Base-by-base conservation (phyloP, 768 basidiomycete species). In the Kwoniella heveanensis region DNA sequence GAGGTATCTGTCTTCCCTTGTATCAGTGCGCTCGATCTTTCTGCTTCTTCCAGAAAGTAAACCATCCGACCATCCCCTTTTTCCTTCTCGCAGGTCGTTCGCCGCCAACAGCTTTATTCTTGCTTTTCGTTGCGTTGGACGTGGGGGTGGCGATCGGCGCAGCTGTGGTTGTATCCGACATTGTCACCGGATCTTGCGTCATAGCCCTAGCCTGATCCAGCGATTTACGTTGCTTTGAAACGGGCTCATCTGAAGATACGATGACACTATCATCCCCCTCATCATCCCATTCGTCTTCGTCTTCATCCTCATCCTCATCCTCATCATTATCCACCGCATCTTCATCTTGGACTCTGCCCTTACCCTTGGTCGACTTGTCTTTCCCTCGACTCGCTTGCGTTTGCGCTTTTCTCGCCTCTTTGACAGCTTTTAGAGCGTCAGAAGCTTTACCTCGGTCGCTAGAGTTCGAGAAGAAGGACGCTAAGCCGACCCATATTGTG, bases 401-500 rank as follows among this genome's bases (percentile, higher is more conserved):
- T 30, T 62, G 49, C 12, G 44, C 12, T 27, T 64, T 57, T 25
- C 57, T 57, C 46, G 44, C 56, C 13, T 64, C 62, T 48, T 51
- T 59, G 15, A 65, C 68, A 22, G 54, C 44, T 32, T 50, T 46
- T 1, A 74, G 10, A n/a, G 59, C 64, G 25, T 68, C 66, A 25
- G 46, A 57, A n/a, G 65, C 62, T 25, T 66, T 62, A 19, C 54
- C 58, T 32, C 68, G 36, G 24, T 72, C 71, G 13, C n/a, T 52
- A 5, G 66, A 60, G 25, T 48, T 72, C 5, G 68, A 67, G 65
- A 79, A 74, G 65, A 79, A 77, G 1, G 63, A 47, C 2, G 74
- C 75, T 44, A 79, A 64, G 13, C 69, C 78, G 22, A 77, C 72
- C 80, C 80, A 81, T 0, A 80, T 74, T 17, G 70, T 70, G 2